Conservation (phyloP, 2,329 filamentous ascomycete genomes). For the Triangularia setosa region DNA sequence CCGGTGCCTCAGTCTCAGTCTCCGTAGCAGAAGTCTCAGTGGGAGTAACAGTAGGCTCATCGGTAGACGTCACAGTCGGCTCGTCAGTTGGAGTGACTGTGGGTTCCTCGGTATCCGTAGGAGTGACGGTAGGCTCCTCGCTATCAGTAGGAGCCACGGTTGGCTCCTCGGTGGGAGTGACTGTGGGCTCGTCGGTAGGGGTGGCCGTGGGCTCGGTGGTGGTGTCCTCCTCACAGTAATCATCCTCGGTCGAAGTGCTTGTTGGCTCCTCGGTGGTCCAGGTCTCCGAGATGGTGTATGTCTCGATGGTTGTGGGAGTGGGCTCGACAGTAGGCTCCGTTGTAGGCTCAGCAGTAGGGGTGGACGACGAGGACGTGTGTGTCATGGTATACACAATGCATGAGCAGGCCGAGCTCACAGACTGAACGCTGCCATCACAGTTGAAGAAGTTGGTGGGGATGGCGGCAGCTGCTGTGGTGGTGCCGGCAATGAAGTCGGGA, state of each 20-base stretch:
- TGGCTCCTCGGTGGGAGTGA: neutral
- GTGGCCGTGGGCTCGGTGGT: neutral
- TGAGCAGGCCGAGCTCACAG: slow-evolving; percentile 30
- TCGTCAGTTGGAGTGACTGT: slow-evolving; percentile 31
- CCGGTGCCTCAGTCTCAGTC: neutral
- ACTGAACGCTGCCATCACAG: slow-evolving; percentile 21
- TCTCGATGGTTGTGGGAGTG: neutral
- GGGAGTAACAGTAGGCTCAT: slow-evolving; percentile 4
- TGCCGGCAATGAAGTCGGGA: slow-evolving; percentile 25
- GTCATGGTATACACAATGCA: slow-evolving; percentile 26
- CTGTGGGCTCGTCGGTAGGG: neutral
- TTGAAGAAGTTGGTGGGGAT: slow-evolving; percentile 26
- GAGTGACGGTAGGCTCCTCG: slow-evolving; percentile 44
- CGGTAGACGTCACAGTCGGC: neutral
- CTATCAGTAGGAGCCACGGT: slow-evolving; percentile 2
- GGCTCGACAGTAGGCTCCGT: neutral
- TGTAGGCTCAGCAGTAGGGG: neutral
- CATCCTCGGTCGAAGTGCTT: neutral
- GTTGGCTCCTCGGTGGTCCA: neutral
- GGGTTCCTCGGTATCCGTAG: slow-evolving; percentile 37
- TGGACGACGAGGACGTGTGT: slow-evolving; percentile 2
- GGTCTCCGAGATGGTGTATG: neutral
- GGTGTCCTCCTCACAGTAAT: neutral
- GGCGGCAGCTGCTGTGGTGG: slow-evolving; percentile 19
- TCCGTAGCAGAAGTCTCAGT: neutral